Conservation (phyloP, 805 yeast species). For the Metschnikowia continentalis region DNA sequence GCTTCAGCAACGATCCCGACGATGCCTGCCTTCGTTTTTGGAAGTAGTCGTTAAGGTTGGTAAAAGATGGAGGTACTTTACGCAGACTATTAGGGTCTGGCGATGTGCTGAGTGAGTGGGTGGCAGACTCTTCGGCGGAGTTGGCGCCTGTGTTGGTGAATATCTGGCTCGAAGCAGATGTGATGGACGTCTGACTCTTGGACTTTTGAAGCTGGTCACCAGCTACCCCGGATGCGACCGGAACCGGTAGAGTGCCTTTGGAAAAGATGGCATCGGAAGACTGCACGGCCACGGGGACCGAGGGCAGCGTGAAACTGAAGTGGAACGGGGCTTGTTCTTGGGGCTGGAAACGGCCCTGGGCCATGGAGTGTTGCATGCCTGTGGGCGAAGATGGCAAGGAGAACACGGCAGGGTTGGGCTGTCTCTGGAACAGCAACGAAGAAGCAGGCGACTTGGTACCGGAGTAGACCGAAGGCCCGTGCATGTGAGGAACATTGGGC, state of each 20-base stretch:
- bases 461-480: background rate
- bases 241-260: background rate
- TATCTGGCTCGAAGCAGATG: conserved; percentile 19
- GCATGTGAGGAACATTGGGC: conserved; percentile 8
- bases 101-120: conserved; percentile 30
- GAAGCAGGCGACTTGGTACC: background rate
- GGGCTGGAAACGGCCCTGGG: background rate
- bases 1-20: conserved; percentile 20
- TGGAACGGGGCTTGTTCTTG: conserved; percentile 1
- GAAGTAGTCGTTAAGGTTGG: conserved; percentile 34
- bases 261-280: conserved; percentile 16
- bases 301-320: conserved; percentile 1
- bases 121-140: conserved; percentile 25
- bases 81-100: conserved; percentile 24
- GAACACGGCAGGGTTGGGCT: conserved; percentile 21
- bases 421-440: conserved; percentile 4
- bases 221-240: background rate
- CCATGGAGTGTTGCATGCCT: conserved; percentile 4
- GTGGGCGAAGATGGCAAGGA: conserved; percentile 32
- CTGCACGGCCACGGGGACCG: conserved; percentile 2
- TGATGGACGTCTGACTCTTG: conserved; percentile 25
- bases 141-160: conserved; percentile 24
- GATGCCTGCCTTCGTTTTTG: conserved; percentile 19
- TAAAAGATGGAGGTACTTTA: conserved; percentile 22
- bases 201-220: conserved; percentile 20